Percentiles rank a stretch among this genome's conserved stretches.
Conservation (phyloP, 306 rosid genomes). For the Casuarina glauca region DNA sequence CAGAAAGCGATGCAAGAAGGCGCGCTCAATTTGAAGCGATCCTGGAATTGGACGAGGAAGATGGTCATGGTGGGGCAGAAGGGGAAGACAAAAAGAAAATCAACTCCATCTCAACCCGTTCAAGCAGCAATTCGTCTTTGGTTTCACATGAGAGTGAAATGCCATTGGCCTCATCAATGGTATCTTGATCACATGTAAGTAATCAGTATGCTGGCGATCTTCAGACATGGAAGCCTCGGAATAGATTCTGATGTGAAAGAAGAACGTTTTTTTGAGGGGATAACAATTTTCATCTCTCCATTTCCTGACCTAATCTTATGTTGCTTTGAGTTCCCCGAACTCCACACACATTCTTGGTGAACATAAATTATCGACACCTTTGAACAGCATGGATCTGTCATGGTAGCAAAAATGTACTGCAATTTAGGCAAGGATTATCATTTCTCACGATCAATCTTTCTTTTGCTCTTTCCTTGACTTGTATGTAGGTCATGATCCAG, state of each 20-base stretch:
- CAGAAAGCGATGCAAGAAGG: neutral
- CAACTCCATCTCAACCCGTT: constrained; percentile 19
- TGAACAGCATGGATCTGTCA: neutral
- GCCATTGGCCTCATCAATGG: constrained; percentile 58
- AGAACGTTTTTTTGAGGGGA: neutral
- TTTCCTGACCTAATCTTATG: neutral
- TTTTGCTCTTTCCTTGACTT: neutral
- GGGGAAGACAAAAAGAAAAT: constrained; percentile 16
- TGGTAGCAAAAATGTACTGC: neutral
- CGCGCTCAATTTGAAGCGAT: constrained; percentile 21
- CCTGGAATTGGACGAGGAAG: constrained; percentile 12
- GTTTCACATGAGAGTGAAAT: constrained; percentile 61
- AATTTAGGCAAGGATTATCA: neutral
- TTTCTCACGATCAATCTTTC: neutral
- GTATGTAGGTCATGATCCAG: neutral
- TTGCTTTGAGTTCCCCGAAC: neutral
- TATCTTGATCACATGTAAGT: neutral
- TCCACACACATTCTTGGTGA: neutral
- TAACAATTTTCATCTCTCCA: neutral
- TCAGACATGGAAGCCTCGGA: neutral
- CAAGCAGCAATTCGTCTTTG: constrained; percentile 32
- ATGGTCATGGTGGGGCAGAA: neutral
- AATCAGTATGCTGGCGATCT: neutral
- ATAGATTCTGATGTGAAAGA: neutral
- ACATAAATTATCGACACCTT: too few species aligned